Conservation (phyloP, 768 basidiomycete genomes). For the Neoboletus brunneissimus region DNA sequence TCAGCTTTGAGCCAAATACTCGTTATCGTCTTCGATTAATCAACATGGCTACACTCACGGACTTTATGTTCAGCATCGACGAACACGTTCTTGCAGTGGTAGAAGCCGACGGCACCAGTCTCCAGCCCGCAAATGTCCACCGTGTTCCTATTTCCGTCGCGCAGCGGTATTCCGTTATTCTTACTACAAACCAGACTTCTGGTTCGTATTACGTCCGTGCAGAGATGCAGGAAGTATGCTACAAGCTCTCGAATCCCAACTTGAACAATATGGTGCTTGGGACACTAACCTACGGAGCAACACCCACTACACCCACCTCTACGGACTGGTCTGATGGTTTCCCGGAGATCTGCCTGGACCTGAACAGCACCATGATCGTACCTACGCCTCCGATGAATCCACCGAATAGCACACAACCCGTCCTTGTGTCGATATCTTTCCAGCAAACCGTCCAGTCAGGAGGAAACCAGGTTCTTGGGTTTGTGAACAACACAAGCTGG, state of each 20-base stretch:
- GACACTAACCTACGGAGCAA: conserved; percentile 28
- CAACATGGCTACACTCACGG: conserved; percentile 47
- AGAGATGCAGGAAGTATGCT: conserved; percentile 33
- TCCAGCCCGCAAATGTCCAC: conserved; percentile 38
- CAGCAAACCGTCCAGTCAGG: conserved; percentile 26
- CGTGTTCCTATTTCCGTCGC: conserved; percentile 43
- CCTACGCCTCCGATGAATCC: conserved; percentile 25
- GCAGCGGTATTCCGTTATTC: conserved; percentile 50
- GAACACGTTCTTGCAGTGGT: conserved; percentile 44
- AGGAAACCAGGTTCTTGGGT: conserved; percentile 27
- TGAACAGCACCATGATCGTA: conserved; percentile 31
- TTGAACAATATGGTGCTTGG: conserved; percentile 30
- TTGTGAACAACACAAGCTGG: conserved; percentile 30
- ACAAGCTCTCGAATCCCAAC: conserved; percentile 30
- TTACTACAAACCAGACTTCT: conserved; percentile 39
- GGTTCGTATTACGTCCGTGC: conserved; percentile 38
- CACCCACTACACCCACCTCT: conserved; percentile 22
- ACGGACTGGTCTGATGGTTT: conserved; percentile 28
- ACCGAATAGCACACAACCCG: conserved; percentile 25
- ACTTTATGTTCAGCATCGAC: conserved; percentile 45
- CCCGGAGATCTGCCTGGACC: conserved; percentile 24
- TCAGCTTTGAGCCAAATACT: conserved; percentile 34
- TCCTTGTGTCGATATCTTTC: conserved; percentile 24
- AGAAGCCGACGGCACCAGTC: conserved; percentile 46
- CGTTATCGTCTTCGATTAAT: conserved; percentile 48